Evolutionary conservation across 2,329 filamentous ascomycete genomes (phyloP), one percentile per base, ranked within the genome.

Genomic region (Aureobasidium sp.): DNA sequence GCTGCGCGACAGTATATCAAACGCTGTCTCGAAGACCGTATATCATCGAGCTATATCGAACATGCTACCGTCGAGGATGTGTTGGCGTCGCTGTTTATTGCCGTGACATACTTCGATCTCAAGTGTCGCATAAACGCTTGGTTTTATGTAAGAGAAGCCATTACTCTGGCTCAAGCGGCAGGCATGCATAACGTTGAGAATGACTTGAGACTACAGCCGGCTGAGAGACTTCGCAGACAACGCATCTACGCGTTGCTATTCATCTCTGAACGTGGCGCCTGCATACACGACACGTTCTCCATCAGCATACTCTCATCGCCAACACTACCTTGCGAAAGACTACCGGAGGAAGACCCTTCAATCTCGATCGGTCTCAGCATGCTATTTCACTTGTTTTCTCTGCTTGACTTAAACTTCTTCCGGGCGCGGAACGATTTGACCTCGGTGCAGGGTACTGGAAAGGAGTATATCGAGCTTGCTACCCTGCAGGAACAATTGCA

Each of bases 101-200:
- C 62, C 6, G 62, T 65, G 9, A 62, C 65, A 1, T 64, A 64
- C 22, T 66, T 66, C 45, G 65, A 66, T 41, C 57, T 66, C 17
- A 66, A 65, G 45, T 59, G 62, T n/a, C 60, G 65, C 41, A 65
- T 65, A 17, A 64, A 59, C 25, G 53, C 64, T 5, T 65, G 65
- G 62, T 65, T 66, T 29, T 64, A 65, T 48, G 49, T 66, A 7
- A 63, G 64, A 22, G 65, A 66, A 58, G 64, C 65, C 2, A 66
- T 66, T n/a, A 62, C 62, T 7, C 41, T 64, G 14, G 53, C 64
- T 9, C 62, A 64, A 15, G 37, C 57, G 3, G 56, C 48, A 4
- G 52, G 44, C 1, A 42, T 65, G 31, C 52, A 44, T 4, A 45
- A 52, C 12, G 34, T 17, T 9, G 41, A 15, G 5, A 5, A 14